A percentile compares a stretch with the other conserved stretches of the same genome.
Conservation (phyloP, 345 rosid species). For the Moricandia arvensis region DNA sequence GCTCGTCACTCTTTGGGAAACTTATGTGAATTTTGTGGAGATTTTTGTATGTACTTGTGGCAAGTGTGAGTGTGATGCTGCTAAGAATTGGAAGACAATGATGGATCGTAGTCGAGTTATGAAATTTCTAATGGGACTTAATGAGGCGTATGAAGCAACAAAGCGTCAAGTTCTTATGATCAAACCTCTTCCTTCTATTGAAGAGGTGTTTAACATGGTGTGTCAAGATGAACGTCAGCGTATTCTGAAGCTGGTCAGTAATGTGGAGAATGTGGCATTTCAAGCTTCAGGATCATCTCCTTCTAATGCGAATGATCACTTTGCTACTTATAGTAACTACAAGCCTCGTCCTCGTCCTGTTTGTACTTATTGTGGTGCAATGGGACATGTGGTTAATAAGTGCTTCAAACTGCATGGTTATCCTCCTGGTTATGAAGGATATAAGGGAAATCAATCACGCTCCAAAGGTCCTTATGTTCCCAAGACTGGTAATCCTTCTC, state of each 20-base stretch:
- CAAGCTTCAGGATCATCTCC: too few relatives aligned
- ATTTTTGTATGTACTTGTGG: not conserved
- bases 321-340: too few relatives aligned
- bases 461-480: not conserved
- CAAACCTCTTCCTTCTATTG: not conserved
- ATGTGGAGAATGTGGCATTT: too few relatives aligned
- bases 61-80: not conserved
- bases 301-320: too few relatives aligned
- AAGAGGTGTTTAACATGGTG: too few relatives aligned
- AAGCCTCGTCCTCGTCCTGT: too few relatives aligned
- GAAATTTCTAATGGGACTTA: not conserved
- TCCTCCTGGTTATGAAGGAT: not conserved
- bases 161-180: not conserved
- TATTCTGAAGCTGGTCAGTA: too few relatives aligned
- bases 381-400: too few relatives aligned
- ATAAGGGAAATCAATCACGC: not conserved
- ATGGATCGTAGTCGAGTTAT: not conserved
- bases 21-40: not conserved
- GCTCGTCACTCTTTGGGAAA: not conserved
- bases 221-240: too few relatives aligned
- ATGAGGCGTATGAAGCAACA: not conserved
- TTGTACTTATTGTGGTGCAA: too few relatives aligned
- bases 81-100: not conserved
- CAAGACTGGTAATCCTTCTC: not conserved
- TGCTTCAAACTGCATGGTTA: too few relatives aligned